phyloP scores from a whole-genome alignment of 2,329 filamentous ascomycete species.

The Rhexocercosporidium sp. region DNA sequence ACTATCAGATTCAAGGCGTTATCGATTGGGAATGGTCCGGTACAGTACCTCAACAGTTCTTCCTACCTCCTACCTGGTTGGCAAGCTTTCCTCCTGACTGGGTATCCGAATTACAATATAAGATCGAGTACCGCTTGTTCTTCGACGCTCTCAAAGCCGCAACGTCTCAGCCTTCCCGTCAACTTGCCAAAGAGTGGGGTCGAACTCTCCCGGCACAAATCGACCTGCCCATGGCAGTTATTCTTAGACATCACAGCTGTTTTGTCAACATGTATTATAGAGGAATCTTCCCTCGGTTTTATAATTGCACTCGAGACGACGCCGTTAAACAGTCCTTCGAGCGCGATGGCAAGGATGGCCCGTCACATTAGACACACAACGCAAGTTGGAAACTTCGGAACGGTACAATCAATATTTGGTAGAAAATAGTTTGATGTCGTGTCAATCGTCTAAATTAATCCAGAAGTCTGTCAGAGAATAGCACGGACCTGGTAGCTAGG shows the following conservation, averaged over 20 bases:
- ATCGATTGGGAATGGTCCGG: background rate
- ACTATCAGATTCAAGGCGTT: background rate
- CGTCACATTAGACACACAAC: conserved; percentile 11
- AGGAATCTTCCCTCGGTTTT: conserved; percentile 17
- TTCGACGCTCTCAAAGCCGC: background rate
- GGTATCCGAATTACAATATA: background rate
- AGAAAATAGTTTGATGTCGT: conserved; percentile 3
- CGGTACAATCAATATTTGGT: conserved; percentile 15
- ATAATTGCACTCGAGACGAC: conserved; percentile 6
- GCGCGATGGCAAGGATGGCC: conserved; percentile 14
- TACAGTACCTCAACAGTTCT: background rate
- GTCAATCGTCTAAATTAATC: background rate
- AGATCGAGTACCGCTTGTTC: conserved; percentile 3
- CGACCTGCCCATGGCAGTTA: conserved; percentile 10
- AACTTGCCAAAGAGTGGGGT: conserved; percentile 7
- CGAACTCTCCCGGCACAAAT: conserved; percentile 6
- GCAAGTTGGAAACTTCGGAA: conserved; percentile 7
- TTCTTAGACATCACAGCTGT: conserved; percentile 13
- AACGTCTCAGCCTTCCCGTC: background rate
- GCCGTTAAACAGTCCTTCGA: conserved; percentile 16
- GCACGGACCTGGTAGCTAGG: background rate
- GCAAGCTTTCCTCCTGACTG: background rate
- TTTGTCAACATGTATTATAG: conserved; percentile 20
- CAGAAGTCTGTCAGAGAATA: background rate
- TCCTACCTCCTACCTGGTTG: conserved; percentile 1